Conservation (phyloP, 2,329 filamentous ascomycete genomes). For the Trichoderma citrinoviride region DNA sequence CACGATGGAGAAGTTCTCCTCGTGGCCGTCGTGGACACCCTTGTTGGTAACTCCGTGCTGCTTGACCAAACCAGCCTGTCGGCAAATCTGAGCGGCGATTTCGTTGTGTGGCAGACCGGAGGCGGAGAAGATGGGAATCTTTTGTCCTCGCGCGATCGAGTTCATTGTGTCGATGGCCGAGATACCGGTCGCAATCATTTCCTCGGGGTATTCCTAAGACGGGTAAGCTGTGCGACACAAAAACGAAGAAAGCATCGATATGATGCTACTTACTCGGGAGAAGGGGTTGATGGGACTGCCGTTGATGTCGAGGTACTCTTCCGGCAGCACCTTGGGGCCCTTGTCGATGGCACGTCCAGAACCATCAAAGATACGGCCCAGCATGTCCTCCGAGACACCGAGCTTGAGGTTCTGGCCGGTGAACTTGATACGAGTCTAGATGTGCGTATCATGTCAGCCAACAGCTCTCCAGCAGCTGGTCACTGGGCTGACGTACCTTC, state of each 20-base stretch:
- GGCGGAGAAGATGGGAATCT: conserved; percentile 99
- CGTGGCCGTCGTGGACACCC: conserved; percentile 91
- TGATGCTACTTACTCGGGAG: conserved; percentile 64
- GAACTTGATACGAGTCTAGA: conserved; percentile 92
- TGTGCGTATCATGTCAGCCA: conserved; percentile 29
- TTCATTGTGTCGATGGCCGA: conserved; percentile 99
- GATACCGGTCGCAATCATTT: conserved; percentile 99
- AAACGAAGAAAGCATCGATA: neutral
- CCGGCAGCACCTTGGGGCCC: conserved; percentile 94
- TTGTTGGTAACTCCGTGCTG: conserved; percentile 77
- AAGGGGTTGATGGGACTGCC: conserved; percentile 98
- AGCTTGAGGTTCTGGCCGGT: conserved; percentile 96
- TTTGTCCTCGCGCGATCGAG: conserved; percentile 96
- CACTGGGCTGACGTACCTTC: conserved; percentile 62
- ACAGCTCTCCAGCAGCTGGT: conserved; percentile 4
- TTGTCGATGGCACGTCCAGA: conserved; percentile 98
- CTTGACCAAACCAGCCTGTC: conserved; percentile 91
- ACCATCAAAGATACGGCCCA: conserved; percentile 97
- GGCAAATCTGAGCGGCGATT: conserved; percentile 97
- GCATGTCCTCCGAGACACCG: conserved; percentile 98
- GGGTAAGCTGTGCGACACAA: conserved; percentile 12
- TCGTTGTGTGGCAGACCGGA: conserved; percentile 98
- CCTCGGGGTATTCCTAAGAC: conserved; percentile 87
- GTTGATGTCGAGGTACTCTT: conserved; percentile 99
- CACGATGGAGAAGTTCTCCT: conserved; percentile 99